Percentiles rank a stretch among this genome's conserved stretches.
These are phyloP conservation scores for Globisporangium carolinianum DNA, from an alignment of 352 stramenopile genomes.

Conservation along the genomic window DNA sequence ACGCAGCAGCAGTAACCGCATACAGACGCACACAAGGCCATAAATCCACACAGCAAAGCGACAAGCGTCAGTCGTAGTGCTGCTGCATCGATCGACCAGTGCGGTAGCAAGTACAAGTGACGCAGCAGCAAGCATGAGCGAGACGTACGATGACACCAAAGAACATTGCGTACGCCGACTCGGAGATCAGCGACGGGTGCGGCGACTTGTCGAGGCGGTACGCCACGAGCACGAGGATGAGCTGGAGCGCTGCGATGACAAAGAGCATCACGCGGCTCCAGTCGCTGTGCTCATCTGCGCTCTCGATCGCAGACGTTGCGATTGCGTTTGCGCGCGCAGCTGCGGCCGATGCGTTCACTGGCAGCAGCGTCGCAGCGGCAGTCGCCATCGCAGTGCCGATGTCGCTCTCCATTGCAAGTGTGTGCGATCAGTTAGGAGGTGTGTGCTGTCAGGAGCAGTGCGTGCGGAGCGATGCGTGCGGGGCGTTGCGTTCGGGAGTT, in stretches of 20 bases:
- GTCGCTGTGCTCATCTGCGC: conserved; percentile 23
- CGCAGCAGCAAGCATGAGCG: neutral
- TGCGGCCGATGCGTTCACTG: conserved; percentile 11
- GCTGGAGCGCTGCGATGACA: conserved; percentile 73
- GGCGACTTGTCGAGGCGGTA: conserved; percentile 72
- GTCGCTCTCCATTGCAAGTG: neutral
- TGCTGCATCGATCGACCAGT: too few relatives aligned
- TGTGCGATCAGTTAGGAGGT: too few relatives aligned
- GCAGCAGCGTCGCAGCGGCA: conserved; percentile 9
- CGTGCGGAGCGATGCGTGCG: too few relatives aligned
- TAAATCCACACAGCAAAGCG: too few relatives aligned
- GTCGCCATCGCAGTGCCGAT: conserved; percentile 11
- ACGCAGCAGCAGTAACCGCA: too few relatives aligned
- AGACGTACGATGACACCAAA: conserved; percentile 72
- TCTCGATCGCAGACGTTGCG: conserved; percentile 11
- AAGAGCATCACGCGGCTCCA: conserved; percentile 77
- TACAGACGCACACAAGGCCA: too few relatives aligned
- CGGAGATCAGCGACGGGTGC: conserved; percentile 63
- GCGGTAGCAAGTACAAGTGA: too few relatives aligned
- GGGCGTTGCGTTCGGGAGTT: too few relatives aligned
- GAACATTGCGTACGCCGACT: conserved; percentile 78
- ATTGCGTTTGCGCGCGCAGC: conserved; percentile 12
- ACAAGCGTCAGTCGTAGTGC: too few relatives aligned
- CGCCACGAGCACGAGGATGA: conserved; percentile 71
- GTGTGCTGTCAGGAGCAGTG: too few relatives aligned